Evolutionary conservation across 169 alveolate species (phyloP).

Genomic region (Sarcocystis neurona): DNA sequence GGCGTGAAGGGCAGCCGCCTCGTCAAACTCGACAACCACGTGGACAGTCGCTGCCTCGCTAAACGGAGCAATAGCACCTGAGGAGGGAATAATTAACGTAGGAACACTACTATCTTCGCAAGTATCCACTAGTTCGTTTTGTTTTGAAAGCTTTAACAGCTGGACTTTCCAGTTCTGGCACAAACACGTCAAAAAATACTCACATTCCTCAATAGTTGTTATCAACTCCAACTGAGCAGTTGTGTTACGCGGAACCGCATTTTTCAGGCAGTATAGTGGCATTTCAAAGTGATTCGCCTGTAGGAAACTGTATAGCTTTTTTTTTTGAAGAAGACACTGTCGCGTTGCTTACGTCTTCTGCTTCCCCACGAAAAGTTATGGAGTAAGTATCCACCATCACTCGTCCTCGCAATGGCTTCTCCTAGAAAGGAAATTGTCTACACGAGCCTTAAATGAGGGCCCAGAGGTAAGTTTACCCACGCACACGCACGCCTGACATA

Average conservation of each 20-base stretch:
- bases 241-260: background rate
- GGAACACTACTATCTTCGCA: too few relatives aligned
- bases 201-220: background rate
- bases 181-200: background rate
- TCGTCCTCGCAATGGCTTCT: background rate
- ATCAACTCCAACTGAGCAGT: background rate
- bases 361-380: background rate
- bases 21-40: background rate
- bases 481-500: too few relatives aligned
- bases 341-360: background rate
- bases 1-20: background rate
- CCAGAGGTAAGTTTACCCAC: too few relatives aligned
- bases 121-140: too few relatives aligned
- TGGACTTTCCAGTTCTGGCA: too few relatives aligned
- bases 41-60: background rate
- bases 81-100: too few relatives aligned
- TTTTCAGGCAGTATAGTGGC: background rate
- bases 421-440: too few relatives aligned
- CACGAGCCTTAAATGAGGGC: too few relatives aligned
- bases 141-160: too few relatives aligned
- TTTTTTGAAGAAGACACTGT: too few relatives aligned
- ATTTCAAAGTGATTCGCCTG: conserved; percentile 1
- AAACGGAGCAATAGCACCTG: background rate
- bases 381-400: background rate
- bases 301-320: too few relatives aligned